Evolutionary conservation across 345 rosid species (phyloP).

Genomic region (Gossypium raimondii): DNA sequence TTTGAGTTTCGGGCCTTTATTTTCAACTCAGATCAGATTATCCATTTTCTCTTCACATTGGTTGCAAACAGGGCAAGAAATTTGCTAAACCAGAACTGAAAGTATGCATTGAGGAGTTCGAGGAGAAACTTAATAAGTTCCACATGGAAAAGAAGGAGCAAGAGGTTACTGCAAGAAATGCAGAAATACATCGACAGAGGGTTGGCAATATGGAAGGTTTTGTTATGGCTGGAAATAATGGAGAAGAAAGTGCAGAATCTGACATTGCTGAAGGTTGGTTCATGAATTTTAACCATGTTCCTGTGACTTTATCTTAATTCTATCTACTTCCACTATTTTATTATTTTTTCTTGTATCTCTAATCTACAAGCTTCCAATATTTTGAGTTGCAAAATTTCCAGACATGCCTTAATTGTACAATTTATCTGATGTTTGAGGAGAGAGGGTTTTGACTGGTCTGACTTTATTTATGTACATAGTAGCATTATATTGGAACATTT

Average conservation of each 20-base stretch:
- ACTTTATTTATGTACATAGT: neutral
- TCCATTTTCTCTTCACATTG: constrained; percentile 13
- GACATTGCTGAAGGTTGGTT: constrained; percentile 53
- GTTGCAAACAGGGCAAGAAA: constrained; percentile 69
- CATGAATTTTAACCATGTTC: constrained; percentile 5
- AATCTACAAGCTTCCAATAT: neutral
- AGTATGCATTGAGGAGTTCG: constrained; percentile 87
- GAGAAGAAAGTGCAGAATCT: constrained; percentile 43
- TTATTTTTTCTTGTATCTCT: constrained; percentile 9
- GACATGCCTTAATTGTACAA: neutral
- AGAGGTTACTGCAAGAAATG: constrained; percentile 87
- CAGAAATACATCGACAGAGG: constrained; percentile 69
- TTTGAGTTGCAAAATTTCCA: neutral
- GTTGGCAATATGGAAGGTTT: constrained; percentile 38
- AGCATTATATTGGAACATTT: neutral
- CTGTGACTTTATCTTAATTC: constrained; percentile 11
- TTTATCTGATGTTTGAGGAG: neutral
- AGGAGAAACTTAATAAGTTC: constrained; percentile 85
- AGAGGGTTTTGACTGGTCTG: neutral
- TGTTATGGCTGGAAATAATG: constrained; percentile 33
- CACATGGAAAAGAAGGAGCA: constrained; percentile 91
- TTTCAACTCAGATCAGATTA: constrained; percentile 11
- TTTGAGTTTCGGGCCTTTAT: neutral
- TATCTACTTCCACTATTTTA: neutral
- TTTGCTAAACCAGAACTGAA: constrained; percentile 94